Conservation (phyloP, 1,139 yeast genomes). For the Kluyveromyces sp. region DNA sequence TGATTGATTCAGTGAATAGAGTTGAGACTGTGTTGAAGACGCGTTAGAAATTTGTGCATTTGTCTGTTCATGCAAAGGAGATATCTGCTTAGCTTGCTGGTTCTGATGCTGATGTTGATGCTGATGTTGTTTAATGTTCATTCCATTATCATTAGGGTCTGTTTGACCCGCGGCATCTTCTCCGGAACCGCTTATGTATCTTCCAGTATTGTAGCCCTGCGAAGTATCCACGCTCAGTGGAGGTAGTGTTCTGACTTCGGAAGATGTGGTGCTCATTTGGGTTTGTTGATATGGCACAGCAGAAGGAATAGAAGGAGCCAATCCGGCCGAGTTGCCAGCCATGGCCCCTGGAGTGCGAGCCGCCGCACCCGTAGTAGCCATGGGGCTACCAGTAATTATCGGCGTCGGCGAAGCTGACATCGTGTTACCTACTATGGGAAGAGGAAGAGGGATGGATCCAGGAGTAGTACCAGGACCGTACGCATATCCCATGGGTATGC, state of each 20-base stretch:
- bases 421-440: not conserved
- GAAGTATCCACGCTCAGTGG: not conserved
- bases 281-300: not conserved
- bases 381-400: not conserved
- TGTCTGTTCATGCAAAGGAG: not conserved
- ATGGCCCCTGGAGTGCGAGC: not conserved
- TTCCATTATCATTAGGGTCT: not conserved
- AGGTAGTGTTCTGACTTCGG: not conserved
- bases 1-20: not conserved
- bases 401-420: not conserved
- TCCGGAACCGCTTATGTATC: not conserved
- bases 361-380: not conserved
- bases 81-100: not conserved
- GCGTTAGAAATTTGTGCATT: not conserved
- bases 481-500: not conserved
- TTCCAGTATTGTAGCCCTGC: not conserved
- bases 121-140: not conserved
- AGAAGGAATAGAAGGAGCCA: not conserved
- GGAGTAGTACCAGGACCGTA: not conserved
- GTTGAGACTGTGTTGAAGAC: not conserved
- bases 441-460: not conserved
- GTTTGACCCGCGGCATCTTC: not conserved
- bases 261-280: not conserved
- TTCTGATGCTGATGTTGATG: slow-evolving; percentile 1
- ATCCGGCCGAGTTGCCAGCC: not conserved